phyloP scores from a whole-genome alignment of 129 eudicot genomes.

The Saussurea involucrata region DNA sequence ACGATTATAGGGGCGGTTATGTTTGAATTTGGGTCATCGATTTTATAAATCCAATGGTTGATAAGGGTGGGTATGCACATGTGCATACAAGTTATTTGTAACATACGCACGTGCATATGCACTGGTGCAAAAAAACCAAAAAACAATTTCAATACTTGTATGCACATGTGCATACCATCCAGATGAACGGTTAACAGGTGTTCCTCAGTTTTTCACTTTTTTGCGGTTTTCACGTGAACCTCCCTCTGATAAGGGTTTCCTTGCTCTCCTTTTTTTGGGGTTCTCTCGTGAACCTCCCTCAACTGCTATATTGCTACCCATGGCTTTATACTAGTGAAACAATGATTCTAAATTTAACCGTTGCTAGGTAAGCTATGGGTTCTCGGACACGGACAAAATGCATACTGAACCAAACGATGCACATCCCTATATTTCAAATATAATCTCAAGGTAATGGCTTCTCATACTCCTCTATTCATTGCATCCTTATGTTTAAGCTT shows the following conservation, averaged over 20 bases:
- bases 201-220: no score
- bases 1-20: neutral
- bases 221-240: no score
- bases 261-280: neutral
- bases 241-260: neutral
- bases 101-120: no score
- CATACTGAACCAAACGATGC: constrained; percentile 22
- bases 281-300: neutral
- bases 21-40: neutral
- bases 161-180: no score
- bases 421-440: constrained; percentile 19
- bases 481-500: neutral
- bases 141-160: no score
- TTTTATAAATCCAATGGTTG: neutral
- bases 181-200: no score
- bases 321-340: neutral
- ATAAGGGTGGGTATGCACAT: no score
- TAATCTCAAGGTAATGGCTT: constrained; percentile 31
- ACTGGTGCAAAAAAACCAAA: no score
- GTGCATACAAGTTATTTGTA: no score
- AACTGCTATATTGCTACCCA: neutral
- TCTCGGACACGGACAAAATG: constrained; percentile 23
- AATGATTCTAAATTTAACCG: neutral
- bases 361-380: constrained; percentile 27
- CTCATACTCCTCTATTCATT: neutral